Base-by-base conservation (phyloP, 805 yeast genomes). In the Saturnispora kantuleensis region DNA sequence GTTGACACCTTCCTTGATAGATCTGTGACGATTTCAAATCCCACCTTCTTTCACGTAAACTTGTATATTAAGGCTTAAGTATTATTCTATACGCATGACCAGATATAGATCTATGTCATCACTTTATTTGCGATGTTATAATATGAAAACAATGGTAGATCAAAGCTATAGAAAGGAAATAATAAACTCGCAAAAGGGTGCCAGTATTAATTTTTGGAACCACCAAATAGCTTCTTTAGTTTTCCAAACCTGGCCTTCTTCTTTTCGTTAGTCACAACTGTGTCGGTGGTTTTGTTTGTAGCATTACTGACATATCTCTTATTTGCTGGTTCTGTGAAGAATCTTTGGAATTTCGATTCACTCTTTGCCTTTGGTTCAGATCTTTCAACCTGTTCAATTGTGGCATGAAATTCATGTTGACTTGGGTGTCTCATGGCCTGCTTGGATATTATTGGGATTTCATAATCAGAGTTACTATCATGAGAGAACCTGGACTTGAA, bases 391-490 rank as follows among this genome's bases (percentile, higher is more conserved):
- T 35, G 6, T 17, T 36, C 15, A n/a, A n/a, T 18, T 17, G 41
- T 11, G 31, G 33, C 32, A 15, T 10, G 18, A 6, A 17, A 28
- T 13, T 16, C 13, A 21, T 11, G n/a, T 18, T 18, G 18, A 26
- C 16, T n/a, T 26, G 40, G 15, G 12, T 38, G 41, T n/a, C 35
- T 28, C 7, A 10, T 10, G 11, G 26, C 29, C 29, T 35, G 29
- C 18, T 42, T 42, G 10, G 45, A 42, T 8, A 42, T 32, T 7
- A 50, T 21, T 10, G 62, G 59, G 21, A 52, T 55, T 16, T 71
- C 77, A 11, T 57, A 58, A 38, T 79, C 85, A 11, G 81, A 79
- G 53, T 79, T 84, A 3, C 84, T 77, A 55, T 81, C 87, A 31
- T 42, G 31, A 5, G 66, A 68, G 49, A 79, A 73, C 52, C 85